Conservation (phyloP, 345 rosid genomes). For the Bruguiera sexangula region DNA sequence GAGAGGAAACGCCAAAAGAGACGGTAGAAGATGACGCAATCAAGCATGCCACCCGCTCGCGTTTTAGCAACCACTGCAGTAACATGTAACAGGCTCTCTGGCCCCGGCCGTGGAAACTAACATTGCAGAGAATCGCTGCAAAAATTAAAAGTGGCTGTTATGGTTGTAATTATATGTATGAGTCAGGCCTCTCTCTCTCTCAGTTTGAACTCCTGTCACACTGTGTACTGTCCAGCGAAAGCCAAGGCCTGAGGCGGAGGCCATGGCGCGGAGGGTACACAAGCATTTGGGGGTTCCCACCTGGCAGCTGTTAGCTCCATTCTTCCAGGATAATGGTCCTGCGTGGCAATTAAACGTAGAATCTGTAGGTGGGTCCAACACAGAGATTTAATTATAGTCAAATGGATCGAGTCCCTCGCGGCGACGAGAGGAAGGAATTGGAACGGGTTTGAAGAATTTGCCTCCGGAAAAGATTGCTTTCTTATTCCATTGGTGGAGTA, state of each 20-base stretch:
- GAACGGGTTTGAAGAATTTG: no score
- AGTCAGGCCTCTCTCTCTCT: constrained; percentile 12
- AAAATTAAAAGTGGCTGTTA: background rate
- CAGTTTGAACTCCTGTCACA: background rate
- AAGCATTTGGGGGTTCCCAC: constrained; percentile 3
- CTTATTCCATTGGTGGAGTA: no score
- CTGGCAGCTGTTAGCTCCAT: background rate
- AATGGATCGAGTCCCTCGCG: background rate
- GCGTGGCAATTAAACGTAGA: background rate
- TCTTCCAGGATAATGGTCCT: background rate
- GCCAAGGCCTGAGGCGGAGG: constrained; percentile 10
- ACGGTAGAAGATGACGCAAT: constrained; percentile 34
- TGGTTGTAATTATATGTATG: background rate
- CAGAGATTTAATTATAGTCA: background rate
- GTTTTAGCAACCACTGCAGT: background rate
- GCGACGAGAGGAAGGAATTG: no score
- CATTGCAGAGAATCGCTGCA: background rate
- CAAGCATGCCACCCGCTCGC: constrained; percentile 35
- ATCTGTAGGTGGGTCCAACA: background rate
- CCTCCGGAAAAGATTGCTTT: no score
- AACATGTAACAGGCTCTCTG: background rate
- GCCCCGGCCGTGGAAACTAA: background rate
- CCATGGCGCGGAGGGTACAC: background rate
- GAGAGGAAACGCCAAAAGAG: background rate
- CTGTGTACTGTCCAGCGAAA: constrained; percentile 15